phyloP scores from a whole-genome alignment of 306 rosid species.

The Pachyrhizus erosus region DNA sequence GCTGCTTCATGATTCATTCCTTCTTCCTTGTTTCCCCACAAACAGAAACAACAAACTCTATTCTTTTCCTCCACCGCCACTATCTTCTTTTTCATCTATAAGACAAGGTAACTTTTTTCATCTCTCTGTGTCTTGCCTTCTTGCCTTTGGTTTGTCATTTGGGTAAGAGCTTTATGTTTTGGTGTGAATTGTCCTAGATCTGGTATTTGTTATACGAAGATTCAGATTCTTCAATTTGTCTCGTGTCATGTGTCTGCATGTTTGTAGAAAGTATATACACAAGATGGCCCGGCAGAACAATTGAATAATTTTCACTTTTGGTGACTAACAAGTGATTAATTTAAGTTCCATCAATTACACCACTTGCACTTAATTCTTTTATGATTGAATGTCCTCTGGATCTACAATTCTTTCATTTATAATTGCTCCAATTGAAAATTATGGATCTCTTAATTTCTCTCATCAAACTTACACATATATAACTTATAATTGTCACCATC shows the following conservation, averaged over 20 bases:
- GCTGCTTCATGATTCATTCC: slow-evolving; percentile 18
- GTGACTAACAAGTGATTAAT: slow-evolving; percentile 1
- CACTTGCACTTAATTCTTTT: neutral
- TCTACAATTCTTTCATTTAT: neutral
- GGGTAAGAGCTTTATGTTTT: neutral
- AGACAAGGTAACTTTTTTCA: neutral
- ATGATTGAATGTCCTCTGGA: neutral
- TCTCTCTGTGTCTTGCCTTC: neutral
- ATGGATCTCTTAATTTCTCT: slow-evolving; percentile 40
- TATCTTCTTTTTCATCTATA: neutral
- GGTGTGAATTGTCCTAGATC: slow-evolving; percentile 40
- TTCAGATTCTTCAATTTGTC: slow-evolving; percentile 11
- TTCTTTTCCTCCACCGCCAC: neutral
- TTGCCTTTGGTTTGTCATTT: neutral
- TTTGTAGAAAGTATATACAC: neutral
- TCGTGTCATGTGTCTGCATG: slow-evolving; percentile 1
- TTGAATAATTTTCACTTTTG: too few relatives aligned
- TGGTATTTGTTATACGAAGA: slow-evolving; percentile 17
- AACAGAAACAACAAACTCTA: slow-evolving; percentile 26
- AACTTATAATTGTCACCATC: neutral
- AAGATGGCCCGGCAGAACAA: slow-evolving; percentile 5
- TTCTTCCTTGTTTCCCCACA: slow-evolving; percentile 20
- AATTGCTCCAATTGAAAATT: neutral
- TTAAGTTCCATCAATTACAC: neutral
- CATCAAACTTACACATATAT: neutral